A percentile compares a stretch with the other conserved stretches of the same genome.
Conservation (phyloP, 345 rosid species). For the Toxicodendron radicans region DNA sequence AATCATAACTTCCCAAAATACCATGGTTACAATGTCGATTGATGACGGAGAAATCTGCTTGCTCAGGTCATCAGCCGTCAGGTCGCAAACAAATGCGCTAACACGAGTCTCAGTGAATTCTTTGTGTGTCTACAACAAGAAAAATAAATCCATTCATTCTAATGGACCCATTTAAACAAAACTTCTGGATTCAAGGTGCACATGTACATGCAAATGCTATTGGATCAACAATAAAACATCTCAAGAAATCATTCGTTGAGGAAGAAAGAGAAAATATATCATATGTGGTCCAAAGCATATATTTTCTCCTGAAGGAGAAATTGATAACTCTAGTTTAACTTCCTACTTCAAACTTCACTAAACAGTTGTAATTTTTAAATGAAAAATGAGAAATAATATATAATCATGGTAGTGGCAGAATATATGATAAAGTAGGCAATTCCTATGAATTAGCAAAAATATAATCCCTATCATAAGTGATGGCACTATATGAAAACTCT, state of each 20-base stretch:
- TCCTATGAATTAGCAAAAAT: background rate
- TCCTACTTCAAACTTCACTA: background rate
- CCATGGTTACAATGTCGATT: constrained; percentile 89
- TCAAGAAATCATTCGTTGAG: background rate
- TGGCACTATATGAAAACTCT: too few relatives aligned
- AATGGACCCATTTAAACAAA: background rate
- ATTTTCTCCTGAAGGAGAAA: background rate
- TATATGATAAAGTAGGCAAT: background rate
- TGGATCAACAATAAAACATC: background rate
- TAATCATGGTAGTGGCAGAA: constrained; percentile 1
- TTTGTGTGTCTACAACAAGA: constrained; percentile 65
- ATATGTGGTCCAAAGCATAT: background rate
- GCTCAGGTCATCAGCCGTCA: constrained; percentile 72
- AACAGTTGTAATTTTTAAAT: background rate
- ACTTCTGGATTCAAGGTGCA: background rate
- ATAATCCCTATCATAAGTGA: background rate
- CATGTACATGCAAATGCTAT: background rate
- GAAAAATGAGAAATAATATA: background rate
- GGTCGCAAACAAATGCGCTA: constrained; percentile 73
- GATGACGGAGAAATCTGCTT: constrained; percentile 73
- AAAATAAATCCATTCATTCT: constrained; percentile 16
- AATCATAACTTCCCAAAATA: constrained; percentile 33
- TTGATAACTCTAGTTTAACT: background rate
- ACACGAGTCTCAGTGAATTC: constrained; percentile 63
- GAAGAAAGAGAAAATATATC: background rate